These are phyloP conservation scores for Rhodomyrtus tomentosa DNA, from an alignment of 345 rosid genomes.

Conservation along the genomic window DNA sequence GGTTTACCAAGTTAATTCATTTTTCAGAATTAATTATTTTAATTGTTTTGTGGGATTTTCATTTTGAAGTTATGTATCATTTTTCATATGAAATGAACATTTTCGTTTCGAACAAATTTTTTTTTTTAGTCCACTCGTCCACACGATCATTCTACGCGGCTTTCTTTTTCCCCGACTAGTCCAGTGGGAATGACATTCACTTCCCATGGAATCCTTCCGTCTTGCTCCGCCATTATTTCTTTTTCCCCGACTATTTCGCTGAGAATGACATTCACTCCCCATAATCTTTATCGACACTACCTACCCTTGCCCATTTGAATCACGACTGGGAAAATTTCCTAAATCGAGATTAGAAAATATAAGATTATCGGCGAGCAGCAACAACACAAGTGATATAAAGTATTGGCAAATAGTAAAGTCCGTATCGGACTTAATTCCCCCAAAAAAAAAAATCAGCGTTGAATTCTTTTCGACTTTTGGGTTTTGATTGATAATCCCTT, in stretches of 20 bases:
- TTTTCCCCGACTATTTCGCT: neutral
- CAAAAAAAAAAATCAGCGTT: no score
- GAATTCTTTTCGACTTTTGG: no score
- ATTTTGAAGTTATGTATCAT: no score
- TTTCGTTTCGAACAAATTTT: no score
- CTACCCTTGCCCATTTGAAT: neutral
- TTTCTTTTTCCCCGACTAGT: no score
- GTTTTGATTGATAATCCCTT: neutral
- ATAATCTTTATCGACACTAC: rapidly evolving
- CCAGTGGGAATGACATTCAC: no score
- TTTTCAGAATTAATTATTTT: no score
- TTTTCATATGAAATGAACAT: no score
- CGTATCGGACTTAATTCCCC: neutral
- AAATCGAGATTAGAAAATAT: rapidly evolving
- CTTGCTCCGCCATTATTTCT: neutral
- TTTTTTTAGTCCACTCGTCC: neutral
- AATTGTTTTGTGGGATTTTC: no score
- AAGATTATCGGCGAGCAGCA: no score
- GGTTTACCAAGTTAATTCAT: no score
- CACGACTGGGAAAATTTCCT: neutral
- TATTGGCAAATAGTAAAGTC: neutral
- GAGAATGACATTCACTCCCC: neutral
- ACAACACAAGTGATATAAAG: no score
- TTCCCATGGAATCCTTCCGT: neutral
- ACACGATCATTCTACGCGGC: neutral